phyloP scores from a whole-genome alignment of 176 grass and related monocot genomes.

The Musa itinerans region DNA sequence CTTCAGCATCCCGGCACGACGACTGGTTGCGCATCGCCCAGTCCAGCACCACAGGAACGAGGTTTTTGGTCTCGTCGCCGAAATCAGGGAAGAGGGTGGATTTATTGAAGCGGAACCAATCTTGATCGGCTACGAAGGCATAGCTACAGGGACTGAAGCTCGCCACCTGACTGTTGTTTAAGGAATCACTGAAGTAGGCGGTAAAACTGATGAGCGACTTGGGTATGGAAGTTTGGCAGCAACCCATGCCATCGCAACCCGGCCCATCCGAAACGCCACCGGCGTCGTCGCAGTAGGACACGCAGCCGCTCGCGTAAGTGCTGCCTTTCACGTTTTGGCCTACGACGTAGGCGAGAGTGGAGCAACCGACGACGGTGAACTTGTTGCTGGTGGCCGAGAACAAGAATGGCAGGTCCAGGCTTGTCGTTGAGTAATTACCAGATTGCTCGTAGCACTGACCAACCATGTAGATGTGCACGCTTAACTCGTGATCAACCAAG shows the following conservation, averaged over 20 bases:
- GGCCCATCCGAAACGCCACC: neutral
- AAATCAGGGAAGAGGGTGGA: neutral
- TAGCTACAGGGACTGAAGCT: conserved; percentile 6
- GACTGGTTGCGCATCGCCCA: neutral
- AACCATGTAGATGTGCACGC: neutral
- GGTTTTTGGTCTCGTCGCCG: too few relatives aligned
- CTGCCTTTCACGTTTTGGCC: too few relatives aligned
- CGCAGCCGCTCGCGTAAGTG: neutral
- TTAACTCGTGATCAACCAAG: neutral
- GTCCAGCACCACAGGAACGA: neutral
- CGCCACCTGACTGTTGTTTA: neutral
- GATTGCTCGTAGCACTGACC: neutral
- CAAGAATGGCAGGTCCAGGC: neutral
- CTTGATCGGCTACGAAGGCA: neutral
- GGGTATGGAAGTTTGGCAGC: conserved; percentile 4
- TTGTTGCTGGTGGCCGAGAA: neutral
- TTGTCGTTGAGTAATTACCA: neutral
- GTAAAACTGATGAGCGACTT: neutral
- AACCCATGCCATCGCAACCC: neutral
- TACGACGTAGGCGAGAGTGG: neutral
- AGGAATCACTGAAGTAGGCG: neutral
- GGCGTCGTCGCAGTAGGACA: neutral
- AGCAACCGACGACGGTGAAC: conserved; percentile 11
- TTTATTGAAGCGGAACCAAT: neutral
- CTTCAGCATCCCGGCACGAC: neutral